phyloP scores from a whole-genome alignment of 768 basidiomycete species.

The Lanmaoa pseudosensibilis region DNA sequence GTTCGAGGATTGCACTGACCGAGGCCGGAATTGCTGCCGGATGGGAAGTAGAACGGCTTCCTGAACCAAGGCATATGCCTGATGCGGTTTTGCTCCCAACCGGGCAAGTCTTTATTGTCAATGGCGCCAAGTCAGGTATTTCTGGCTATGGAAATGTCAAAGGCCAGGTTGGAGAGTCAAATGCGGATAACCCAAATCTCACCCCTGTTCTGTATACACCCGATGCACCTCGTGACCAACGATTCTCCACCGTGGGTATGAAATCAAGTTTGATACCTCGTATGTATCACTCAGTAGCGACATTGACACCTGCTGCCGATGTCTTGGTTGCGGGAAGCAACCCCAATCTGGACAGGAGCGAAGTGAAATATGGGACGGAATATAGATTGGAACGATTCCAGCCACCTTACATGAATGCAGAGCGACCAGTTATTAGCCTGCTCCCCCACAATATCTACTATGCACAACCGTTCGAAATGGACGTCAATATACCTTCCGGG shows the following conservation, averaged over 20 bases:
- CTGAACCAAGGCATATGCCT: conserved; percentile 70
- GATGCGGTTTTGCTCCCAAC: conserved; percentile 82
- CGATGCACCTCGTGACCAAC: conserved; percentile 46
- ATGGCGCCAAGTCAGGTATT: conserved; percentile 72
- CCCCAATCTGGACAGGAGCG: conserved; percentile 78
- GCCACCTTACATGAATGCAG: conserved; percentile 73
- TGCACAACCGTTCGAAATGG: conserved; percentile 46
- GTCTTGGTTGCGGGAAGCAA: conserved; percentile 84
- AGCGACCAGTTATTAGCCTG: conserved; percentile 53
- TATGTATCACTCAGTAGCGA: conserved; percentile 83
- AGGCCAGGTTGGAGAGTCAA: conserved; percentile 69
- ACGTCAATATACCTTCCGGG: conserved; percentile 42
- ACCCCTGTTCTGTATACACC: conserved; percentile 74
- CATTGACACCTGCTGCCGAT: conserved; percentile 66
- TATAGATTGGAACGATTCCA: conserved; percentile 85
- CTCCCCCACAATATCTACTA: conserved; percentile 42
- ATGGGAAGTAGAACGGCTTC: conserved; percentile 78
- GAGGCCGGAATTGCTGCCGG: conserved; percentile 62
- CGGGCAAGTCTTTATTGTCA: conserved; percentile 71
- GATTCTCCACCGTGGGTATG: conserved; percentile 61
- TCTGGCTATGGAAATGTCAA: conserved; percentile 77
- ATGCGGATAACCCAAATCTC: conserved; percentile 71
- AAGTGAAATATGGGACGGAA: conserved; percentile 74
- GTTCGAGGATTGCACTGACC: conserved; percentile 66
- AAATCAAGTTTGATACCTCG: conserved; percentile 67